phyloP scores from a whole-genome alignment of 495 filamentous ascomycete species.

The Zalerion maritima region DNA sequence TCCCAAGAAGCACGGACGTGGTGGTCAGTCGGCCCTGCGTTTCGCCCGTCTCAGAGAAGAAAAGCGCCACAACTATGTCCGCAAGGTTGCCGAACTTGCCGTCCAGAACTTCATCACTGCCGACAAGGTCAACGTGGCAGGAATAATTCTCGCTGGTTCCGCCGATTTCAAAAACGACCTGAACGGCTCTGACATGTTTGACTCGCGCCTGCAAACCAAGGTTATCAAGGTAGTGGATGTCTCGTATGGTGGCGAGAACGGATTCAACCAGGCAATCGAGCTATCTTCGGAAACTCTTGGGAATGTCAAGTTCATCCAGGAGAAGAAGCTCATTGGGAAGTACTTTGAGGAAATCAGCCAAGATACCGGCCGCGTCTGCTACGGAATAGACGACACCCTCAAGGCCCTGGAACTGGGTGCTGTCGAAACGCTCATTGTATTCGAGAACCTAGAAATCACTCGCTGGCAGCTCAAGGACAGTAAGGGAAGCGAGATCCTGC shows the following conservation, averaged over 20 bases:
- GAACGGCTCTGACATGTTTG: slow-evolving; percentile 95
- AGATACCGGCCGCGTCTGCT: slow-evolving; percentile 90
- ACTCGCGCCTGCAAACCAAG: slow-evolving; percentile 75
- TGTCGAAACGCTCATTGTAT: slow-evolving; percentile 90
- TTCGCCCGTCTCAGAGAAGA: slow-evolving; percentile 99
- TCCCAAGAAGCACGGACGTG: slow-evolving; percentile 98
- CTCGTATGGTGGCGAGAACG: slow-evolving; percentile 96
- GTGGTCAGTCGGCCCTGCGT: slow-evolving; percentile 97
- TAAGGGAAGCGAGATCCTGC: slow-evolving; percentile 49
- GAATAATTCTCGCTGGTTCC: slow-evolving; percentile 86
- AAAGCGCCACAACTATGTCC: slow-evolving; percentile 98
- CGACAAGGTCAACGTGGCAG: slow-evolving; percentile 95
- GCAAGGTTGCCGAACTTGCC: slow-evolving; percentile 92
- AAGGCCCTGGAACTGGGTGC: slow-evolving; percentile 96
- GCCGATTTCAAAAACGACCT: slow-evolving; percentile 99
- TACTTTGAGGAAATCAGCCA: slow-evolving; percentile 99
- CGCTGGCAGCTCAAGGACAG: slow-evolving; percentile 78
- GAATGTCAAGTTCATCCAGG: slow-evolving; percentile 99
- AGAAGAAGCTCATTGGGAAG: slow-evolving; percentile 96
- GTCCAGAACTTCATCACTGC: slow-evolving; percentile 97
- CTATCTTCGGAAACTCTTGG: slow-evolving; percentile 87
- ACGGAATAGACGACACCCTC: slow-evolving; percentile 92
- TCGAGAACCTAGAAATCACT: slow-evolving; percentile 87
- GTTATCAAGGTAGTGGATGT: slow-evolving; percentile 99
- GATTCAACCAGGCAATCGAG: slow-evolving; percentile 98